Evolutionary conservation across 805 yeast species (phyloP), one percentile per base, ranked within the genome.

Genomic region (Yarrowia bubula): DNA sequence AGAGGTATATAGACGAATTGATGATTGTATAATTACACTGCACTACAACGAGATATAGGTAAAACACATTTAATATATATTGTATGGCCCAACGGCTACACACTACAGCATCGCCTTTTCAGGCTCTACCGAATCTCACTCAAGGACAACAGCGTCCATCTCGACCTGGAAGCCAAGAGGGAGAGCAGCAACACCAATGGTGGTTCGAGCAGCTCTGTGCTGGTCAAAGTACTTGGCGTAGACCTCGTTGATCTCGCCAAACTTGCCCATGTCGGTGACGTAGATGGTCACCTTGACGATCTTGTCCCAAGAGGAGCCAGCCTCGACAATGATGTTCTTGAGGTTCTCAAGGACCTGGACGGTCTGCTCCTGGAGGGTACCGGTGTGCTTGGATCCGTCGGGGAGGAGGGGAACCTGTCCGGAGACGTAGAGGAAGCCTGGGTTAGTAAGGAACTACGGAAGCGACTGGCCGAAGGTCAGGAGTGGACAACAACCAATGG

Each of bases 381-480:
- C 86, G 70, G 92, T 85, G 69, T 88, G 87, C 78, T 86, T 86
- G 75, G 89, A 89, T 8, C 88, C 79, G 31, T 71, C 90, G 44
- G 92, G 83, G 42, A 93, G 91, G 81, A 85, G 84, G 64, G 98
- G 98, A 68, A 95, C 87, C 80, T 95, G 99, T 65, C 99, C 99
- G 64, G 97, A 90, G 66, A 95, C 91, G 76, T 88, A 95, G 75
- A 95, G 78, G 76, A 91, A 86, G 67, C 96, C 91, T 71, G n/a
- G 0, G 42, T 57, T 57, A 57, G 63, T 17, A 22, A 2, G 43
- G 22, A n/a, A n/a, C n/a, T n/a, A 22, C 35, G 55, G 41, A 5
- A 48, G 15, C 22, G 51, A 46, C 8, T 22, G 35, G 37, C 35
- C 37, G 48, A 2, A 46, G 18, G 51, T 28, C 51, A 1, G 28